Evolutionary conservation across 345 rosid species (phyloP), one percentile per base, ranked within the genome.

Genomic region (Eutrema japonicum): DNA sequence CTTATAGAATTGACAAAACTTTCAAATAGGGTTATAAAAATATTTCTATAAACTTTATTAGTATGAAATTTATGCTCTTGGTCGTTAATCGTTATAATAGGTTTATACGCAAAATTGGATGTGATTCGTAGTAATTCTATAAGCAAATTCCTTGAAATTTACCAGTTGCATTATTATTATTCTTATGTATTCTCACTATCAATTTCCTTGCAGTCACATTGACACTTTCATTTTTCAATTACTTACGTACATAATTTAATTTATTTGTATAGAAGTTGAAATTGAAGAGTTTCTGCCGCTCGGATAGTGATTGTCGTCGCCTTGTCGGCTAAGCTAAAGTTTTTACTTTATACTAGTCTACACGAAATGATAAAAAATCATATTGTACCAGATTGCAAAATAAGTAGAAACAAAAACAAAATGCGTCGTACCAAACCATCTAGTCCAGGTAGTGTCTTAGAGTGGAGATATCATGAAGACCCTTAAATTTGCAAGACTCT

Each of bases 301-400:
- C 1, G n/a, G 61, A 49, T 40, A n/a, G 67, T 49, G 73, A 66
- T 36, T 18, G 70, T 43, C 55, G 33, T 60, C 40, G 51, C 65
- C 75, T 76, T 76, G 51, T 62, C 0, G n/a, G 10, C 56, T 56
- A 73, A 73, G 77, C 30, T 61, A 8, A 16, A 16, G n/a, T n/a
- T n/a, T n/a, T n/a, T n/a, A n/a, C 38, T 26, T 22, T 22, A 22
- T 22, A 48, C n/a, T 37, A 49, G 60, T 71, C 54, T 58, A 40
- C 16, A 64, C 45, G 64, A 72, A 5, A 32, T 62, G 4, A 30
- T 49, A n/a, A 18, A 38, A 38, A 8, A 14, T 38, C 65, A 13
- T 55, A 3, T 18, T 33, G 35, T 35, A 37, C 32, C 29, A 27
- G 10, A 46, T 9, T n/a, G 9, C 9, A 32, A 35, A 35, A 3